Base-by-base conservation (phyloP, 371 early-diverging fungal genomes). In the Mucor irregularis region DNA sequence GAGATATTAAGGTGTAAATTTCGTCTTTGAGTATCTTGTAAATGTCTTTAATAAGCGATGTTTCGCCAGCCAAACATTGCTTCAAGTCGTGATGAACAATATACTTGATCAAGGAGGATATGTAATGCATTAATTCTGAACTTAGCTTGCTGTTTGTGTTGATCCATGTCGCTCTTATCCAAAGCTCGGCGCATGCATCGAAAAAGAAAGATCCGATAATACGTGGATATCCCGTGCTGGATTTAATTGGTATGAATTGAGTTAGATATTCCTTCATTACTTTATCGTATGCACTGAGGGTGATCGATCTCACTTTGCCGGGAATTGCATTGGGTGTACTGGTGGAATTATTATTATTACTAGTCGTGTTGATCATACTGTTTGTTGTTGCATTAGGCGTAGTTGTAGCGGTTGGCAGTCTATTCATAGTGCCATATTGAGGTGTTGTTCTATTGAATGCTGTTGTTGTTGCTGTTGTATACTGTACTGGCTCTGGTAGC, bases 121-220 rank as follows among this genome's bases (percentile, higher is more conserved):
- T 58, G 25, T 31, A 67, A 14, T 60, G 52, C 56, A 75, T 62
- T 0, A 45, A 24, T 7, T 67, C 69, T 3, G 22, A 3, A 8
- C 35, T 37, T 2, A 69, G 53, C 14, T 49, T 65, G n/a, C 64
- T 63, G 14, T 54, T 53, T 4, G 16, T 3, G 0, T 63, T 11
- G 4, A 75, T 49, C 63, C 68, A 75, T 5, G 58, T 31, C 5
- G 62, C 65, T 17, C 76, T 67, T 4, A 75, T 53, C 72, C 72
- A 75, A 1, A 71, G 38, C 42, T 75, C 76, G 3, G 67, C 34
- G 4, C 53, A 61, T 0, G 62, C 55, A 28, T 75, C 76, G 5
- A 67, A 43, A 38, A 69, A 67, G 38, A 75, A 71, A 0, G 61
- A 48, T 0, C 56, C 44, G 22, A 73, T 31, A 21, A 21, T 9